These are phyloP conservation scores for Thraustotheca clavata DNA, from an alignment of 352 stramenopile genomes.

Conservation along the genomic window DNA sequence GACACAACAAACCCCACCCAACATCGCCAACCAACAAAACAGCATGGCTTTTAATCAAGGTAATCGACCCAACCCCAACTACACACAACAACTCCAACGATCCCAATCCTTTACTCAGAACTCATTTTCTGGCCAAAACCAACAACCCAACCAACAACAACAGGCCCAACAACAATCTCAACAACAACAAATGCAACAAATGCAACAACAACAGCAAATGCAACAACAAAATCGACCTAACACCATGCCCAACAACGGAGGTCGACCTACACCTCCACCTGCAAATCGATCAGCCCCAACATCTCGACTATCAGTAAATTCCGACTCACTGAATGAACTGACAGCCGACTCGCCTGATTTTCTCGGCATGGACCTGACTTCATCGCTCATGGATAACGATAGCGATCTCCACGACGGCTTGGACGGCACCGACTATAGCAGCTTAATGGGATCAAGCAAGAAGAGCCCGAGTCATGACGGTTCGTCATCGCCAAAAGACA, in stretches of 20 bases:
- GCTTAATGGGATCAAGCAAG: not conserved
- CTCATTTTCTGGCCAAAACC: conserved; percentile 46
- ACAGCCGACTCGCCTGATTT: conserved; percentile 62
- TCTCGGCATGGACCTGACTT: conserved; percentile 67
- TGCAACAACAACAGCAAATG: conserved; percentile 30
- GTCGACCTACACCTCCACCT: conserved; percentile 26
- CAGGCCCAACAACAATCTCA: conserved; percentile 36
- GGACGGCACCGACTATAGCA: not conserved
- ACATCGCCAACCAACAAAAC: not conserved
- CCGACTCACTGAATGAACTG: conserved; percentile 33
- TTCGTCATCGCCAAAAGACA: conserved; percentile 11
- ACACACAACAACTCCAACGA: conserved; percentile 29
- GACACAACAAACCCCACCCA: not conserved
- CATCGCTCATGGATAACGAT: conserved; percentile 31
- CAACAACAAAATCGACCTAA: conserved; percentile 17
- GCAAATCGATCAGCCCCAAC: conserved; percentile 22
- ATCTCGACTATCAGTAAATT: conserved; percentile 42
- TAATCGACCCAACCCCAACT: not conserved
- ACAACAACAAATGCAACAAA: conserved; percentile 43
- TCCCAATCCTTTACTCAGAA: conserved; percentile 35
- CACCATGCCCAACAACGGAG: not conserved
- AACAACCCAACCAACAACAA: conserved; percentile 48
- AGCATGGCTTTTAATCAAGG: conserved; percentile 24
- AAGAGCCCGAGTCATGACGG: not conserved
- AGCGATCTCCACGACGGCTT: conserved; percentile 3